These are phyloP conservation scores for Bothriochloa decipiens DNA, from an alignment of 176 grass and related monocot species.

Conservation along the genomic window DNA sequence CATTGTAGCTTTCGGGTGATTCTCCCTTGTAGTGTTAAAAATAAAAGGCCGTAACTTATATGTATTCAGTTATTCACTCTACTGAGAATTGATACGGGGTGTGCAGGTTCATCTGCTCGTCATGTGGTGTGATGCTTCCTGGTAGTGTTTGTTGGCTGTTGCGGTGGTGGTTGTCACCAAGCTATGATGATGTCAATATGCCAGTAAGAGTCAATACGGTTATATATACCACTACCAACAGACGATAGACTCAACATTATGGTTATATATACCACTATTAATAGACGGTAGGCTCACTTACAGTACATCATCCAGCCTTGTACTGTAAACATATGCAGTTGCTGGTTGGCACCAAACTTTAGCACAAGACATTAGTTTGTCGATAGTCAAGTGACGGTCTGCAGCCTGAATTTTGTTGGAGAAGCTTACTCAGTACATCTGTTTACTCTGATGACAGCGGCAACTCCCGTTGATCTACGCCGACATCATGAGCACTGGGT, in stretches of 20 bases:
- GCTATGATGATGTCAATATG: neutral
- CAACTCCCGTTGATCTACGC: constrained; percentile 27
- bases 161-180: no score
- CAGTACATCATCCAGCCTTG: neutral
- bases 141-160: neutral
- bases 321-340: neutral
- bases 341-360: neutral
- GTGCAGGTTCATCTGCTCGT: neutral
- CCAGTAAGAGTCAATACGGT: no score
- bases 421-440: neutral
- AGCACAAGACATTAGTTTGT: neutral
- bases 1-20: no score
- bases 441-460: neutral
- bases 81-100: no score
- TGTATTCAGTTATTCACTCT: no score
- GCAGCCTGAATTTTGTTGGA: neutral
- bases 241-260: neutral
- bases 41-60: no score
- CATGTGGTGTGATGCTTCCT: no score
- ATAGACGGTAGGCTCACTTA: neutral
- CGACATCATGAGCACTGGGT: constrained; percentile 98
- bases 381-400: neutral
- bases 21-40: no score
- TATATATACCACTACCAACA: neutral
- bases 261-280: no score